A percentile compares a stretch with the other conserved stretches of the same genome.
phyloP scores from a whole-genome alignment of 2,329 filamentous ascomycete genomes.

The Cyclaneusma minus region DNA sequence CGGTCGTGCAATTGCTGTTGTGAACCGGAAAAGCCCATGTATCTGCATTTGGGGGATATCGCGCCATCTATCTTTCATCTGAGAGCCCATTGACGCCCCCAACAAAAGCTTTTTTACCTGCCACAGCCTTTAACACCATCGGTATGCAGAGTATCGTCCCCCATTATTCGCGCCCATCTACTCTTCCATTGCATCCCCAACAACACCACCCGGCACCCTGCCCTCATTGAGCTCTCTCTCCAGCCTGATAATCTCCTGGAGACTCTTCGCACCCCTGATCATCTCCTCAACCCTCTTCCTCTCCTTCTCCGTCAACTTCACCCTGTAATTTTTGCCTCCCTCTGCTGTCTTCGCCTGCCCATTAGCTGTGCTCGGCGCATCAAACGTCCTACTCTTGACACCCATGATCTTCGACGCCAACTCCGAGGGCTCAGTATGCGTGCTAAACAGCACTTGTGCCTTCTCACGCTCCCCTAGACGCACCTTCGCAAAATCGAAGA shows the following conservation, averaged over 20 bases:
- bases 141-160: too few relatives aligned
- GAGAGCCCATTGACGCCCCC: too few relatives aligned
- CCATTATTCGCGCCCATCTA: slow-evolving; percentile 17
- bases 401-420: slow-evolving; percentile 76
- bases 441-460: slow-evolving; percentile 73
- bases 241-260: slow-evolving; percentile 78
- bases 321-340: slow-evolving; percentile 52
- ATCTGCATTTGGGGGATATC: too few relatives aligned
- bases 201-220: slow-evolving; percentile 56
- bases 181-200: slow-evolving; percentile 45
- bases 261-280: slow-evolving; percentile 74
- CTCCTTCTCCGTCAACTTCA: slow-evolving; percentile 80
- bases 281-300: slow-evolving; percentile 71
- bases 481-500: slow-evolving; percentile 86
- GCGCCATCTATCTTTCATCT: too few relatives aligned
- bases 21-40: too few relatives aligned
- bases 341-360: slow-evolving; percentile 27
- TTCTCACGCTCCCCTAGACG: slow-evolving; percentile 68
- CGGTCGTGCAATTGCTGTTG: too few relatives aligned
- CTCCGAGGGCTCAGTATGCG: slow-evolving; percentile 58
- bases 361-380: slow-evolving; percentile 33
- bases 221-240: slow-evolving; percentile 91
- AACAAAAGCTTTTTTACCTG: too few relatives aligned
- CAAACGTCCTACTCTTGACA: slow-evolving; percentile 64
- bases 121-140: too few relatives aligned